phyloP scores from a whole-genome alignment of 2,329 filamentous ascomycete species.

The Aureobasidium sp. region DNA sequence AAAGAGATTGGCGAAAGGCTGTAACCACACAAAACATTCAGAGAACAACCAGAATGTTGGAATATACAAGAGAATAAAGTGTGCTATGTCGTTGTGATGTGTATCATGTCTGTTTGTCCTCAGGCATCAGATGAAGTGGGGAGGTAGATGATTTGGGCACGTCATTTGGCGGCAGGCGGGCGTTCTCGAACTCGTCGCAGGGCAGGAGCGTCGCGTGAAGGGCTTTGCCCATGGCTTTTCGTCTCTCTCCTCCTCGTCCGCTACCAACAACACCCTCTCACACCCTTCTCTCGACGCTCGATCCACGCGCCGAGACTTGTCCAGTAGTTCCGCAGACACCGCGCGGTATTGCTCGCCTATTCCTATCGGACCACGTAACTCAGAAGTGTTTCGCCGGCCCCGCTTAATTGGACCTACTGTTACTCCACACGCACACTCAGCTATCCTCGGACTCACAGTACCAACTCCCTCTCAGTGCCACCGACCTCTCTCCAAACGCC shows the following conservation, averaged over 20 bases:
- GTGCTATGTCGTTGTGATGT: too few relatives aligned
- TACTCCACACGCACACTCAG: slow-evolving; percentile 7
- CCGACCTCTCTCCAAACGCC: not conserved
- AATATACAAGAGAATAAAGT: too few relatives aligned
- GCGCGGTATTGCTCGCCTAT: slow-evolving; percentile 7
- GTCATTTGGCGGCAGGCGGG: not conserved
- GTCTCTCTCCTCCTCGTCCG: not conserved
- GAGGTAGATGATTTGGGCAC: not conserved
- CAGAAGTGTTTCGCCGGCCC: not conserved
- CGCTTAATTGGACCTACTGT: slow-evolving; percentile 1
- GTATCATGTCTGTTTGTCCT: not conserved
- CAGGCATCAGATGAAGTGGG: too few relatives aligned
- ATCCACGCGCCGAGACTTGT: not conserved
- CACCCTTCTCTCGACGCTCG: not conserved
- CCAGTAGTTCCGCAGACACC: not conserved
- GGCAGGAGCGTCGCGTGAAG: not conserved
- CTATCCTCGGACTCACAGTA: slow-evolving; percentile 7
- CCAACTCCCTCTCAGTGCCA: not conserved
- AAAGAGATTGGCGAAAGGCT: too few relatives aligned
- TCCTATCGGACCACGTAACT: not conserved
- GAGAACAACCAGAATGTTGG: too few relatives aligned
- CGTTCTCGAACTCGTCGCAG: not conserved
- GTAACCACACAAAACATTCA: too few relatives aligned
- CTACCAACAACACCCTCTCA: not conserved
- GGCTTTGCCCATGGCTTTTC: not conserved